Evolutionary conservation across 2,329 filamentous ascomycete genomes (phyloP).

Genomic region (Aspergillus thermomutatus): DNA sequence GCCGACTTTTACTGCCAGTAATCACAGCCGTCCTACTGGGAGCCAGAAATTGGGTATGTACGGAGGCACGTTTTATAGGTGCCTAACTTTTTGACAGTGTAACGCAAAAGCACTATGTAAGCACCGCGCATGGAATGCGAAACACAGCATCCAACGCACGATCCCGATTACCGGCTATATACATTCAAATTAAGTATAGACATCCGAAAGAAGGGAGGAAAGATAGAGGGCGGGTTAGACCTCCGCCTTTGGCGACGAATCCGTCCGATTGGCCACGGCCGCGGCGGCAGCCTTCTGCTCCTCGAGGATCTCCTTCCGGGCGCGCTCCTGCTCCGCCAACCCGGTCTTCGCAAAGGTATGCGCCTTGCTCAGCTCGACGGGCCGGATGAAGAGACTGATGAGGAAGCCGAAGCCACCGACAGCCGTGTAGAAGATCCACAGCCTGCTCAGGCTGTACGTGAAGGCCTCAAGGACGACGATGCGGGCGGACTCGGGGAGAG

Average conservation of each 20-base stretch:
- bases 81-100: not conserved
- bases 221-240: not conserved
- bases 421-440: slow-evolving; percentile 51
- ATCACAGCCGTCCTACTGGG: not conserved
- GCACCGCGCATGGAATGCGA: not conserved
- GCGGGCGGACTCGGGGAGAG: slow-evolving; percentile 32
- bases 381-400: slow-evolving; percentile 39
- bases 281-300: slow-evolving; percentile 57
- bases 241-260: not conserved
- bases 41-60: not conserved
- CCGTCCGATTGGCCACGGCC: slow-evolving; percentile 50
- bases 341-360: slow-evolving; percentile 47
- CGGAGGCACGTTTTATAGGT: no score
- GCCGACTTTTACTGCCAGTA: not conserved
- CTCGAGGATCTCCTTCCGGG: slow-evolving; percentile 34
- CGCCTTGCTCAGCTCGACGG: slow-evolving; percentile 36
- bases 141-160: not conserved
- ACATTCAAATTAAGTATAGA: not conserved
- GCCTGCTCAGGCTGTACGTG: slow-evolving; percentile 42
- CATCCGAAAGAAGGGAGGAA: not conserved
- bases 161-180: not conserved
- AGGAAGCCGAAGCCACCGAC: slow-evolving; percentile 36
- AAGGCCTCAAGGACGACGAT: slow-evolving; percentile 41
- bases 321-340: slow-evolving; percentile 43
- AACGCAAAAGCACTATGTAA: not conserved